Evolutionary conservation across 2,329 filamentous ascomycete genomes (phyloP), one percentile per base, ranked within the genome.

Genomic region (Epichloe gansuensis): DNA sequence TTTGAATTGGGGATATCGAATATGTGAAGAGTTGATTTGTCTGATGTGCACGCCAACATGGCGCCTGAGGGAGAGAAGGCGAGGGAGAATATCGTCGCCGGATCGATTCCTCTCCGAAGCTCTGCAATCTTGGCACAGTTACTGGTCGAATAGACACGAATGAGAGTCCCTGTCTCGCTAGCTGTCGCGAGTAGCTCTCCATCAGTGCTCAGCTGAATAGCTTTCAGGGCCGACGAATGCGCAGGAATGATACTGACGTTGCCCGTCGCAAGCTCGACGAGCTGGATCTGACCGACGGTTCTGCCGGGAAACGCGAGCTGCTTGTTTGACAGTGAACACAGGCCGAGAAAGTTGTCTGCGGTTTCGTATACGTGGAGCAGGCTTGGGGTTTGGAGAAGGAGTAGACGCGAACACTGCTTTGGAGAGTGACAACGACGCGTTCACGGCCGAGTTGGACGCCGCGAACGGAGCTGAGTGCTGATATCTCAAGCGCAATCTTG

Each of bases 171-270:
- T 59, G 80, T 88, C 68, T 95, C 88, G 66, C 91, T 95, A 11
- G 91, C 91, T 1, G 90, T 96, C 13, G 91, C 93, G 34, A 97
- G 72, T 15, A 94, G 70, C 48, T 88, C 80, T 3, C 88, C 90
- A 63, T 95, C 87, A 0, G 76, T 77, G 59, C 88, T 95, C 38
- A 98, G 72, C 11, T 84, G 80, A 58, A 98, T 75, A 43, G 90
- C 89, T 55, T 86, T 81, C 17, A 98, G 72, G 0, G 86, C 76
- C 0, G 86, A 85, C 4, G 85, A 83, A 66, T 98, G 93, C 3
- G 91, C 93, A 1, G 90, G 89, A 54, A 97, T 89, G 65, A 98
- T 95, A 70, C 86, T 94, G 58, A 97, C 88, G 61, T 88, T 91
- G 48, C 83, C 83, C 0, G 83, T 88, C 17, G 76, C 74, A 11